Percentiles rank a stretch among this genome's conserved stretches.
phyloP scores from a whole-genome alignment of 768 basidiomycete species.

The Chalciporus piperatus region DNA sequence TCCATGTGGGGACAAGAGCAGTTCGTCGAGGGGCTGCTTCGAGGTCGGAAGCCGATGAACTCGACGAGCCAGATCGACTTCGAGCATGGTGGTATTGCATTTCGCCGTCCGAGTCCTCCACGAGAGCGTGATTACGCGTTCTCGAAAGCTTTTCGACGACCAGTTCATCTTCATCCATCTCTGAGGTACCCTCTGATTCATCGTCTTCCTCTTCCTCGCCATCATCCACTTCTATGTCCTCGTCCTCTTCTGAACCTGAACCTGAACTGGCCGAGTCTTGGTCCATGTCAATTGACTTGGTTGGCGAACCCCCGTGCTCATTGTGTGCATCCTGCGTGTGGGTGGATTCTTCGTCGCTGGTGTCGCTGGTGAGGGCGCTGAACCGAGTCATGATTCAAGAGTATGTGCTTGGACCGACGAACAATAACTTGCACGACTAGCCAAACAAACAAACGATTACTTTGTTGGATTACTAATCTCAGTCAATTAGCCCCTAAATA shows the following conservation, averaged over 20 bases:
- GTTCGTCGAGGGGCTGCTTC: slow-evolving; percentile 28
- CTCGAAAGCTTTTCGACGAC: slow-evolving; percentile 23
- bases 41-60: slow-evolving; percentile 21
- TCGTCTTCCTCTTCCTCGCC: slow-evolving; percentile 39
- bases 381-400: slow-evolving; percentile 58
- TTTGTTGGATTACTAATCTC: neutral
- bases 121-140: slow-evolving; percentile 43
- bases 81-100: slow-evolving; percentile 43
- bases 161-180: slow-evolving; percentile 53
- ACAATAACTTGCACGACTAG: slow-evolving; percentile 18
- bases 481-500: neutral
- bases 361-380: slow-evolving; percentile 60
- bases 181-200: slow-evolving; percentile 40
- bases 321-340: slow-evolving; percentile 26
- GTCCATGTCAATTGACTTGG: slow-evolving; percentile 31
- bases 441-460: slow-evolving; percentile 31
- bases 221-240: slow-evolving; percentile 29
- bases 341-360: slow-evolving; percentile 45
- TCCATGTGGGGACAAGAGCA: slow-evolving; percentile 64
- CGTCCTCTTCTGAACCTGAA: slow-evolving; percentile 26
- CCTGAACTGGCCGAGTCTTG: slow-evolving; percentile 27
- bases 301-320: slow-evolving; percentile 10
- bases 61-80: slow-evolving; percentile 34
- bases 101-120: slow-evolving; percentile 56
- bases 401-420: slow-evolving; percentile 6